Evolutionary conservation across 495 filamentous ascomycete species (phyloP), one percentile per base, ranked within the genome.

Genomic region (Baudoinia panamericana): DNA sequence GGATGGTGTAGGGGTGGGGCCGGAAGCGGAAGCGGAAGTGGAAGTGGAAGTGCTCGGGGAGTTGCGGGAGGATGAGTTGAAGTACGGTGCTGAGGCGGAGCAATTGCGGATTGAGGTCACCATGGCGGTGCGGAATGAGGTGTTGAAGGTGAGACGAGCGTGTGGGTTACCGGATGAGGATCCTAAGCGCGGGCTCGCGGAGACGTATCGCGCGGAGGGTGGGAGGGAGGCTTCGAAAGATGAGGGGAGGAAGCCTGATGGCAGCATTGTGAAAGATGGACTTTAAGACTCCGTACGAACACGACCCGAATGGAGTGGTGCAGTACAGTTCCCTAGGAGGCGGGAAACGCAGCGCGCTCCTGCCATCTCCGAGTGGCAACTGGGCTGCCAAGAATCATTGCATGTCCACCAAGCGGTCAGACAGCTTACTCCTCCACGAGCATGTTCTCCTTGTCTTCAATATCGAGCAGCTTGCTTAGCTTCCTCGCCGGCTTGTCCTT

Each of bases 101-200:
- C 67, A 73, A 48, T 63, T 97, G 45, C 71, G 90, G 48, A 78
- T 81, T 37, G 88, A 95, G 59, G 80, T 84, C 23, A 82, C 90
- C 17, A 62, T 70, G 56, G 68, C 80, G 43, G 73, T 96, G 17
- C 64, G 90, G 23, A 70, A 77, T 30, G 79, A 85, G 49, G 82
- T 97, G 0, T 51, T 88, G 18, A 81, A 82, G 43, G 70, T 96
- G 7, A 65, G 88, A 46, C 66, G 67, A 38, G 63, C 67, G 20
- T 56, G 80, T 40, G 87, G 82, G 1, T 75, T 77, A 24, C 68
- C 77, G 0, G 87, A 94, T 38, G 82, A 93, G 46, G 82, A 93
- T 57, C 72, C 75, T 0, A 77, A 79, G 53, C 68, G 65, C 0
- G 67, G 72, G 5, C 59, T 74, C 15, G 75, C 68, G 12, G 78